A percentile compares a stretch with the other conserved stretches of the same genome.
Conservation (phyloP, 805 yeast species). For the Cyberlindnera samutprakarnensis region DNA sequence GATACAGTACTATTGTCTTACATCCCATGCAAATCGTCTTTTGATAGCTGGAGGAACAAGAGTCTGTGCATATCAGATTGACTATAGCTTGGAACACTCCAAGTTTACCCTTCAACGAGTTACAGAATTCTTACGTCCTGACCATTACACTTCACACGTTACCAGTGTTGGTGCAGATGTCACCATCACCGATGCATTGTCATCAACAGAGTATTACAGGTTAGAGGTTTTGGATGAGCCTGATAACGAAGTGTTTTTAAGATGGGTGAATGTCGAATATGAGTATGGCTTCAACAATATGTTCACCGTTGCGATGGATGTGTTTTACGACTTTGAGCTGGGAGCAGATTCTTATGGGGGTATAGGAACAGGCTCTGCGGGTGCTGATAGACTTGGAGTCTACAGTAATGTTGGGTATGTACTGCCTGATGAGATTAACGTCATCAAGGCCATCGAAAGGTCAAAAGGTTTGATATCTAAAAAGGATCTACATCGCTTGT, state of each 20-base stretch:
- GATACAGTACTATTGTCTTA: constrained; percentile 19
- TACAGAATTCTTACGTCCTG: constrained; percentile 16
- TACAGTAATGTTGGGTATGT: not conserved
- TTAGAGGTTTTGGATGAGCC: constrained; percentile 8
- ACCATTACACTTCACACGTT: constrained; percentile 10
- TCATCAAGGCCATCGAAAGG: constrained; percentile 12
- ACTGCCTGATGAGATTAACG: constrained; percentile 17
- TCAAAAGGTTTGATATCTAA: too few relatives aligned
- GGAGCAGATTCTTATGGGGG: not conserved
- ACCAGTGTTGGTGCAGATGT: constrained; percentile 16
- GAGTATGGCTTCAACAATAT: not conserved
- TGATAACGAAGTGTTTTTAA: constrained; percentile 5
- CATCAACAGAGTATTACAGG: constrained; percentile 6
- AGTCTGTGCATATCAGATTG: constrained; percentile 24
- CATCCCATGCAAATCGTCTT: constrained; percentile 22
- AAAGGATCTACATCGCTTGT: too few relatives aligned
- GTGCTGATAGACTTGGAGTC: not conserved
- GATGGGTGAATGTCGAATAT: not conserved
- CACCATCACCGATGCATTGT: constrained; percentile 15
- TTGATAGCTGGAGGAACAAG: constrained; percentile 27
- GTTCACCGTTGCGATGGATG: constrained; percentile 1
- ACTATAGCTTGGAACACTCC: constrained; percentile 28
- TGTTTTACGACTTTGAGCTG: not conserved
- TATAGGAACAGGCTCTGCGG: not conserved
- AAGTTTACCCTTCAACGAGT: constrained; percentile 21